Base-by-base conservation (phyloP, 768 basidiomycete species). In the Boletus subparvulus region DNA sequence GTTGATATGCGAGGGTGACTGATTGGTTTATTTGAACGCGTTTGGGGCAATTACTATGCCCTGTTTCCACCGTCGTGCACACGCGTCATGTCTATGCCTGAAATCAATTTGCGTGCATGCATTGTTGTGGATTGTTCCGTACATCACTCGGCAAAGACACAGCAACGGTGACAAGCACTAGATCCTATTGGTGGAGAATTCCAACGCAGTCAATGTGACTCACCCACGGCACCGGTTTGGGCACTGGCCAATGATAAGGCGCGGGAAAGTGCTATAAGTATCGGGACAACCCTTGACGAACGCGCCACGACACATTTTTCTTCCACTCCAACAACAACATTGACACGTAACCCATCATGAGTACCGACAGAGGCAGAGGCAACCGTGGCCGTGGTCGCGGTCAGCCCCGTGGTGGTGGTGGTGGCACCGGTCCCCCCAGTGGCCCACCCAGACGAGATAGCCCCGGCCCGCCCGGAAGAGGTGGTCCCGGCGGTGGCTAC, bases 311-410 rank as follows among this genome's bases (percentile, higher is more conserved):
- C 47, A 9, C 44, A 11, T 32, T 3, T 13, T 13, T 47, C 24
- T 40, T 47, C 28, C 17, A 16, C 47, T n/a, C 48, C n/a, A 32
- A 0, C 65, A 6, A 24, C 54, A 42, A 42, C 32, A 10, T 43
- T 11, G 1, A 47, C 54, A 46, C 37, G 26, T n/a, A 40, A 9
- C 24, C 14, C 35, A 30, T 40, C 33, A 66, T 67, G 65, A 66
- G 63, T 33, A 4, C 2, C 4, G 46, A 47, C 53, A 66, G 62
- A 63, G 62, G 49, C 14, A 19, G 50, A 3, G 43, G 41, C 24
- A 28, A 30, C 16, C 60, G 60, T 50, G 61, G 56, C 35, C 64
- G 64, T 48, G 64, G 64, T 10, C 64, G 64, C 10, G 64, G 64
- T 44, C 62, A 54, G n/a, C 36, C 49, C 13, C 50, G 26, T 6